Percentiles rank a stretch among this genome's conserved stretches.
phyloP scores from a whole-genome alignment of 345 rosid species.

The Moricandia moricandioides region DNA sequence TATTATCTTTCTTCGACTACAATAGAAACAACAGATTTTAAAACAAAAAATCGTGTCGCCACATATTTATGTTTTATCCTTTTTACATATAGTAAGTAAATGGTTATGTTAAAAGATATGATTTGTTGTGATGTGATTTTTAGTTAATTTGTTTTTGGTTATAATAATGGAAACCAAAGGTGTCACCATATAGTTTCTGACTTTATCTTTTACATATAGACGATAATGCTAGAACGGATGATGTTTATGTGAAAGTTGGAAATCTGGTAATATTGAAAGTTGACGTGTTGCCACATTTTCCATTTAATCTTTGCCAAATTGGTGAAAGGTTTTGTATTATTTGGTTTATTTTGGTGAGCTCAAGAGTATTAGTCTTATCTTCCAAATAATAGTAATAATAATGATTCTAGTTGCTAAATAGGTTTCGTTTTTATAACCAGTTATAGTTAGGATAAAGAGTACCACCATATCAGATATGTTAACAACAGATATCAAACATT shows the following conservation, averaged over 20 bases:
- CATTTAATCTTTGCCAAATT: conserved; percentile 2
- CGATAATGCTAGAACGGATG: background rate
- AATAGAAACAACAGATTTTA: background rate
- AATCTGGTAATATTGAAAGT: background rate
- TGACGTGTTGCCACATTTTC: conserved; percentile 27
- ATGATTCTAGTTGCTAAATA: background rate
- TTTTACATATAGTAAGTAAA: no score
- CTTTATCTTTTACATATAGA: background rate
- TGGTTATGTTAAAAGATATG: background rate
- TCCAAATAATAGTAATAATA: background rate
- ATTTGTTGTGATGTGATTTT: background rate
- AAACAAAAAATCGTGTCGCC: conserved; percentile 33
- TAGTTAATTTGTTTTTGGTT: background rate
- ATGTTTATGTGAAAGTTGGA: background rate
- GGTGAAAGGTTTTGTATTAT: background rate
- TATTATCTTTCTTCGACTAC: background rate
- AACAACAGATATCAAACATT: background rate
- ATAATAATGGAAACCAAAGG: background rate
- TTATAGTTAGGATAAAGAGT: background rate
- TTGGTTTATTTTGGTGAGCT: background rate
- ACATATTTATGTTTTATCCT: conserved; percentile 18
- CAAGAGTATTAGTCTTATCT: background rate
- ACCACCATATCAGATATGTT: background rate
- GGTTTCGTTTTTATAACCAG: background rate
- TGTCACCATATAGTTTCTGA: background rate